A percentile compares a stretch with the other conserved stretches of the same genome.
These are phyloP conservation scores for Podospora fimiseda DNA, from an alignment of 495 filamentous ascomycete species.

Conservation along the genomic window DNA sequence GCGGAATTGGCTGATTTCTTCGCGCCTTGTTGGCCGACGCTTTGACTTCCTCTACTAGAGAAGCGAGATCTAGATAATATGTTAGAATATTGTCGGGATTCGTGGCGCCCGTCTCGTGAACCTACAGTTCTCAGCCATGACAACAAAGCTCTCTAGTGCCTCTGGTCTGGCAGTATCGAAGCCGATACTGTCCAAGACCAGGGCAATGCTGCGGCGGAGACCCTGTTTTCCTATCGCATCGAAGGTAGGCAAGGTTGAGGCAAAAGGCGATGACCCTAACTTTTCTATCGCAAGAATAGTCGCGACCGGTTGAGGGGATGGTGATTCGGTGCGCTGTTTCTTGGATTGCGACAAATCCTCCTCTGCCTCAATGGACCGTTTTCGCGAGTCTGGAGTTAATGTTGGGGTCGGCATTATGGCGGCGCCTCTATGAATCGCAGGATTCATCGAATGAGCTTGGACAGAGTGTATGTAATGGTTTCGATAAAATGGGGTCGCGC, in stretches of 20 bases:
- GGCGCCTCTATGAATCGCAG: neutral
- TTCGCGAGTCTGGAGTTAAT: conserved; percentile 23
- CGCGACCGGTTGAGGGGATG: neutral
- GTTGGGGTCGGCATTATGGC: neutral
- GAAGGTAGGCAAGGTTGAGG: conserved; percentile 8
- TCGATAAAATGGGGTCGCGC: neutral
- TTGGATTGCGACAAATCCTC: conserved; percentile 20
- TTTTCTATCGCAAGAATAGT: conserved; percentile 5
- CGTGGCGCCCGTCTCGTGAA: neutral
- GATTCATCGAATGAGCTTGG: neutral
- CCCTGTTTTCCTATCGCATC: conserved; percentile 32
- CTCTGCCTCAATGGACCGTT: conserved; percentile 20
- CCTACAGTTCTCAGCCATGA: conserved; percentile 35
- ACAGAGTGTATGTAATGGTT: neutral
- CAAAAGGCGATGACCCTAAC: neutral
- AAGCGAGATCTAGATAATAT: conserved; percentile 26
- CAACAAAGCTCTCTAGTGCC: conserved; percentile 38
- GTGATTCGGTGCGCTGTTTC: conserved; percentile 23
- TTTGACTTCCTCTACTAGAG: conserved; percentile 27
- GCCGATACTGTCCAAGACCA: conserved; percentile 36
- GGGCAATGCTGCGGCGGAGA: conserved; percentile 32
- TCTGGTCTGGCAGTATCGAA: conserved; percentile 35
- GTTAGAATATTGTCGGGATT: neutral
- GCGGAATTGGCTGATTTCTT: conserved; percentile 29
- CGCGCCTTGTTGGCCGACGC: conserved; percentile 30